Percentiles rank a stretch among this genome's conserved stretches.
These are phyloP conservation scores for Drechslerella coelobrocha DNA, from an alignment of 2,329 filamentous ascomycete species.

Conservation along the genomic window DNA sequence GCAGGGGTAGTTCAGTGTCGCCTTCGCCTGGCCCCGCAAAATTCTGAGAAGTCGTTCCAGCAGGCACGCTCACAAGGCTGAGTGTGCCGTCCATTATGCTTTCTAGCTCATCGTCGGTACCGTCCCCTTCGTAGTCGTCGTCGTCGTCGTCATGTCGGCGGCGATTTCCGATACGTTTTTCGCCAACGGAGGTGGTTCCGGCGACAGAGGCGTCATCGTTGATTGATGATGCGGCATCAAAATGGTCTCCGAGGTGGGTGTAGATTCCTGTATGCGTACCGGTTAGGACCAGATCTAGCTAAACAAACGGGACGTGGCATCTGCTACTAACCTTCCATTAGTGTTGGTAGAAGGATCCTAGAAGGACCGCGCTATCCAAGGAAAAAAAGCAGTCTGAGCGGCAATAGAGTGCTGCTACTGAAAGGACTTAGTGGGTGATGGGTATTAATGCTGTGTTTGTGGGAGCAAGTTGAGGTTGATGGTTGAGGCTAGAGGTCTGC, in stretches of 20 bases:
- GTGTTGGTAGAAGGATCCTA: neutral
- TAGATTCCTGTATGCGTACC: constrained; percentile 55
- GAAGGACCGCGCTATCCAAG: neutral
- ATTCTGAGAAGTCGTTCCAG: constrained; percentile 68
- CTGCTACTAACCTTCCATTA: constrained; percentile 18
- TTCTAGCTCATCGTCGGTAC: constrained; percentile 63
- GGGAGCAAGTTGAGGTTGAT: neutral
- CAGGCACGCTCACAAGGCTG: constrained; percentile 78
- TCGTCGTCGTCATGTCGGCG: constrained; percentile 81
- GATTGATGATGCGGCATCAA: constrained; percentile 57
- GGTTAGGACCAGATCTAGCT: neutral
- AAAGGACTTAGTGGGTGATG: neutral
- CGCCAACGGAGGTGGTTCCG: constrained; percentile 59
- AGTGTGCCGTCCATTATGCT: constrained; percentile 60
- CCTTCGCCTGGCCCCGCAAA: constrained; percentile 60
- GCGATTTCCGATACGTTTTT: constrained; percentile 57
- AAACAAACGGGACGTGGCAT: neutral
- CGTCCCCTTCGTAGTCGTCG: constrained; percentile 81
- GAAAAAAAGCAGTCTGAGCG: neutral
- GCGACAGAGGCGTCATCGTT: constrained; percentile 68
- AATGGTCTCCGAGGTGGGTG: constrained; percentile 47
- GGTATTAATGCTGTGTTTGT: neutral
- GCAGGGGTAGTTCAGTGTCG: constrained; percentile 86
- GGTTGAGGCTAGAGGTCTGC: neutral
- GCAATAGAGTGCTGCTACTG: neutral